Evolutionary conservation across 768 basidiomycete species (phyloP).

Genomic region (Trametes gibbosa): DNA sequence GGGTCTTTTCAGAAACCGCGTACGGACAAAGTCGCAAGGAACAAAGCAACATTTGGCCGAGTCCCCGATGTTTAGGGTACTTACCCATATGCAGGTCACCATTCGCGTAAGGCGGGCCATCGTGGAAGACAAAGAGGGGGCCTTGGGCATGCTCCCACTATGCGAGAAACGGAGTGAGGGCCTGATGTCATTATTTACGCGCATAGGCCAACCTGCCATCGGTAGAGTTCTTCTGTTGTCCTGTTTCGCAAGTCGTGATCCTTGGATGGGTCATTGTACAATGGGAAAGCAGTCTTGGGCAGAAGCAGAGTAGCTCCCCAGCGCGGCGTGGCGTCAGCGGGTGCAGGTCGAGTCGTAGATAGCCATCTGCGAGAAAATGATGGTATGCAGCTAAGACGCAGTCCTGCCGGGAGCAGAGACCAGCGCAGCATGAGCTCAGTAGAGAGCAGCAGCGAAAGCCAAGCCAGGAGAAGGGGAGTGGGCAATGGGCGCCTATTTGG

Average conservation of each 20-base stretch:
- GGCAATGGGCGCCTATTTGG: not conserved
- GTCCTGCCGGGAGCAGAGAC: slow-evolving; percentile 8
- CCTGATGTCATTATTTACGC: not conserved
- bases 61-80: slow-evolving; percentile 5
- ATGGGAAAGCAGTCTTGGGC: slow-evolving; percentile 78
- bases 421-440: slow-evolving; percentile 17
- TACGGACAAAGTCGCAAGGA: not conserved
- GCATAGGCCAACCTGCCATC: slow-evolving; percentile 60
- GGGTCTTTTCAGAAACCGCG: not conserved
- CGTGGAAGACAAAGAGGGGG: slow-evolving; percentile 81
- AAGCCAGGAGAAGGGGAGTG: not conserved
- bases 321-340: not conserved
- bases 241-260: slow-evolving; percentile 58
- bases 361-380: slow-evolving; percentile 11
- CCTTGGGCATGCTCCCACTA: slow-evolving; percentile 68
- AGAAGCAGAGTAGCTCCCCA: slow-evolving; percentile 61
- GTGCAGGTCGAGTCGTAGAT: not conserved
- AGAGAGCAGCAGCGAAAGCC: slow-evolving; percentile 1
- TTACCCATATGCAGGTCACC: slow-evolving; percentile 93
- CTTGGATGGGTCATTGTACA: slow-evolving; percentile 64
- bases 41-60: not conserved
- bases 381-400: not conserved
- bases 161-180: not conserved
- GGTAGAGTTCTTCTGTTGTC: slow-evolving; percentile 74
- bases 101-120: slow-evolving; percentile 98